Conservation (phyloP, 1,139 yeast species). For the Debaryomyces sp. region DNA sequence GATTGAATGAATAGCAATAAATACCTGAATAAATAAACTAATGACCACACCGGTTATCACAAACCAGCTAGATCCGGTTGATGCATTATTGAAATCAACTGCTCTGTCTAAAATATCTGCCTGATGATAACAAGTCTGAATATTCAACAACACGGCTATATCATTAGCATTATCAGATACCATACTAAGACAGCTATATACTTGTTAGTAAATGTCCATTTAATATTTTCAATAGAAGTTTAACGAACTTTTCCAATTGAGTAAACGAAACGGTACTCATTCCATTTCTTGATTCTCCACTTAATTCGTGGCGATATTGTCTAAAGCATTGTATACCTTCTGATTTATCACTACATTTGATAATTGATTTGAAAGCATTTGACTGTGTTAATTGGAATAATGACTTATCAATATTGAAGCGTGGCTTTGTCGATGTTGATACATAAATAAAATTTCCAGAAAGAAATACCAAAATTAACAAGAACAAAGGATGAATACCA, state of each 20-base stretch:
- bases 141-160: conserved; percentile 21
- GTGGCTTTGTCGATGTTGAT: conserved; percentile 9
- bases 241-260: conserved; percentile 15
- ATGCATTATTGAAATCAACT: conserved; percentile 8
- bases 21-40: conserved; percentile 18
- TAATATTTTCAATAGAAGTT: not conserved
- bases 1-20: conserved; percentile 16
- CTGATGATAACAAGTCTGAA: conserved; percentile 28
- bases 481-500: conserved; percentile 14
- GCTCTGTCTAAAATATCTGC: conserved; percentile 19
- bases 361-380: conserved; percentile 14
- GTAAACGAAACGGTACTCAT: conserved; percentile 6
- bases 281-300: conserved; percentile 12
- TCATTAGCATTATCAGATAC: conserved; percentile 20
- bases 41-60: conserved; percentile 12
- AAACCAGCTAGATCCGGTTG: conserved; percentile 10
- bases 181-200: conserved; percentile 22
- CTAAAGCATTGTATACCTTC: conserved; percentile 18
- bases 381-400: conserved; percentile 11
- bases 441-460: conserved; percentile 9
- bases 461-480: conserved; percentile 17
- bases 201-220: not conserved
- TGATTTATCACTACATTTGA: conserved; percentile 18
- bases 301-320: conserved; percentile 12
- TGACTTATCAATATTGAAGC: conserved; percentile 7